phyloP scores from a whole-genome alignment of 805 yeast genomes.

The Lachancea cidri region DNA sequence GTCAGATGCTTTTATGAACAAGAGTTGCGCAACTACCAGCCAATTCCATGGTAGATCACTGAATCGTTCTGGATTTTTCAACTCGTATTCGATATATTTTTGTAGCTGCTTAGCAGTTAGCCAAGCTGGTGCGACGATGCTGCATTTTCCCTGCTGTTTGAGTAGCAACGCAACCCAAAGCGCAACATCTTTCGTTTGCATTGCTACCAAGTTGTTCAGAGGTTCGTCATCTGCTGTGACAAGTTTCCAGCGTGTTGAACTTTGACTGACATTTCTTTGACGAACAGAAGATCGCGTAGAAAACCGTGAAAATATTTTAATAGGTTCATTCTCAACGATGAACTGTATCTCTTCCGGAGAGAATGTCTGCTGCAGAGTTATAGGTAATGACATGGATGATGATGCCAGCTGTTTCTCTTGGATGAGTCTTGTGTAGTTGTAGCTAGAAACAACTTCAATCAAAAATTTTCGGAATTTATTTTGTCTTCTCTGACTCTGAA shows the following conservation, averaged over 20 bases:
- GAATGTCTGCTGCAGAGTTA: conserved; percentile 47
- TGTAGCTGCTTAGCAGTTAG: conserved; percentile 50
- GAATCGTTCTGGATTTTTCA: conserved; percentile 51
- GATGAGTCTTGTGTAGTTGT: too few relatives aligned
- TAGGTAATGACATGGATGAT: conserved; percentile 57
- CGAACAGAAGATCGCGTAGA: conserved; percentile 26
- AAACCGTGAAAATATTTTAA: conserved; percentile 69
- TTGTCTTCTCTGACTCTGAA: too few relatives aligned
- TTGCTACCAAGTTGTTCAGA: conserved; percentile 41
- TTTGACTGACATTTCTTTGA: conserved; percentile 2
- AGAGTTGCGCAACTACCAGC: conserved; percentile 72
- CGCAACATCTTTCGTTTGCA: conserved; percentile 67
- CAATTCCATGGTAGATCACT: conserved; percentile 80
- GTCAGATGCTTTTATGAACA: conserved; percentile 65
- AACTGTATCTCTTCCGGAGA: conserved; percentile 77
- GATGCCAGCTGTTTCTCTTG: neutral
- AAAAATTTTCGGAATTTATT: neutral
- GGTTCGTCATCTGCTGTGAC: conserved; percentile 36
- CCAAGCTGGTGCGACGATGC: conserved; percentile 85
- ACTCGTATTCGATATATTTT: conserved; percentile 61
- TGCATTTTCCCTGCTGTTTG: conserved; percentile 81
- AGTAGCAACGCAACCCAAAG: conserved; percentile 83
- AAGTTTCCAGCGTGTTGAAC: conserved; percentile 20
- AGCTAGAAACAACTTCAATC: neutral
- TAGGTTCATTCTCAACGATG: conserved; percentile 72